A percentile compares a stretch with the other conserved stretches of the same genome.
These are phyloP conservation scores for Favolaschia claudopus DNA, from an alignment of 768 basidiomycete species.

Conservation along the genomic window DNA sequence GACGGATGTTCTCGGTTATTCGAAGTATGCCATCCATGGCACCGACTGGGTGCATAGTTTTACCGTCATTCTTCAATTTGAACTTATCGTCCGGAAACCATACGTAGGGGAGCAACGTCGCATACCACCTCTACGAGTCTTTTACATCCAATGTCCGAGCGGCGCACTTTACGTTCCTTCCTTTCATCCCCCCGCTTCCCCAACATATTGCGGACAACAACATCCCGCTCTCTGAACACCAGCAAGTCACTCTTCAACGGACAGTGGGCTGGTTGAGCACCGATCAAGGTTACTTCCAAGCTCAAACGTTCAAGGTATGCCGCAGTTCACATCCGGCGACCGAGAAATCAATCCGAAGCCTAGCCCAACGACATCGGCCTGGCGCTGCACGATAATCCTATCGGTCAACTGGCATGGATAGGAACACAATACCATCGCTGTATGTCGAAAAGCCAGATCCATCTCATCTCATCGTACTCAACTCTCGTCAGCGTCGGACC, in stretches of 20 bases:
- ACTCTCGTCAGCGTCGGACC: slow-evolving; percentile 4
- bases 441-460: too few species aligned
- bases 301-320: slow-evolving; percentile 8
- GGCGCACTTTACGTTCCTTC: slow-evolving; percentile 3
- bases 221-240: background rate
- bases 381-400: slow-evolving; percentile 32
- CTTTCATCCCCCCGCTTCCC: background rate
- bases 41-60: slow-evolving; percentile 29
- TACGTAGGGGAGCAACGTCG: background rate
- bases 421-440: slow-evolving; percentile 31
- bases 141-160: slow-evolving; percentile 14
- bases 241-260: slow-evolving; percentile 4
- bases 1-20: slow-evolving; percentile 35
- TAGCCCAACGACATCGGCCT: slow-evolving; percentile 33
- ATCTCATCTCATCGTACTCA: background rate
- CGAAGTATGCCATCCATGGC: slow-evolving; percentile 30
- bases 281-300: background rate
- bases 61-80: background rate
- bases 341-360: background rate
- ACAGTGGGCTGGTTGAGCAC: background rate
- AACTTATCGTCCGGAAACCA: background rate
- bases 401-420: slow-evolving; percentile 36
- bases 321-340: background rate
- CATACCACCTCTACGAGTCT: slow-evolving; percentile 7
- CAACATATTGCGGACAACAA: background rate